Evolutionary conservation across 352 stramenopile species (phyloP).

Genomic region (Globisporangium solare): DNA sequence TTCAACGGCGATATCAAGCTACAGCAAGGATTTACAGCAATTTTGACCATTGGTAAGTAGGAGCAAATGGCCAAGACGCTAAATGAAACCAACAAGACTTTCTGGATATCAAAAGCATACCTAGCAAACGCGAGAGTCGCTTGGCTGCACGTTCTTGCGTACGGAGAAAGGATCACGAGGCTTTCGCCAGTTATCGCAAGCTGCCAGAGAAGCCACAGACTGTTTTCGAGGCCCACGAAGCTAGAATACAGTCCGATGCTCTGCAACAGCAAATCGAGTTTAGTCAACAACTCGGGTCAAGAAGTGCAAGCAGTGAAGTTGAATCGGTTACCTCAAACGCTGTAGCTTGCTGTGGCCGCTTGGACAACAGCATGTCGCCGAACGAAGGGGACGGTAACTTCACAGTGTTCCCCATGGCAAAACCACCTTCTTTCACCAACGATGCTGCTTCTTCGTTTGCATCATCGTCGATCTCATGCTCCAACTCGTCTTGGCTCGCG

Average conservation of each 20-base stretch:
- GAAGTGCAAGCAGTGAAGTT: background rate
- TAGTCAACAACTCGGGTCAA: background rate
- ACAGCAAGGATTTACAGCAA: background rate
- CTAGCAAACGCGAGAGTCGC: conserved; percentile 76
- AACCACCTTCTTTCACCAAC: conserved; percentile 38
- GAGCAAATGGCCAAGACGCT: background rate
- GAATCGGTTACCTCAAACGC: conserved; percentile 46
- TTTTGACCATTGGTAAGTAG: background rate
- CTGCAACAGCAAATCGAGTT: conserved; percentile 19
- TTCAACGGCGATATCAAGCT: conserved; percentile 78
- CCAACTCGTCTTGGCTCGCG: conserved; percentile 20
- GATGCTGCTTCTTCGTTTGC: conserved; percentile 14
- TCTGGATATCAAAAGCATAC: conserved; percentile 18
- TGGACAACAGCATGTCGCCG: conserved; percentile 64
- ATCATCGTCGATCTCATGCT: background rate
- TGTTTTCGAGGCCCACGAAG: conserved; percentile 69
- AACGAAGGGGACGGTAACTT: conserved; percentile 56
- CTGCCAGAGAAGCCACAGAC: conserved; percentile 83
- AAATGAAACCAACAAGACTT: background rate
- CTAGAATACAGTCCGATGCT: conserved; percentile 82
- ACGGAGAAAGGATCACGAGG: conserved; percentile 71
- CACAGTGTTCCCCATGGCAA: conserved; percentile 30
- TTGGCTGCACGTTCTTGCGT: conserved; percentile 77
- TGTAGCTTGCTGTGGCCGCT: conserved; percentile 37
- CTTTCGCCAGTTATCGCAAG: conserved; percentile 81